Percentiles rank a stretch among this genome's conserved stretches.
phyloP scores from a whole-genome alignment of 164 flowering plant genomes.

The Warburgia ugandensis region DNA sequence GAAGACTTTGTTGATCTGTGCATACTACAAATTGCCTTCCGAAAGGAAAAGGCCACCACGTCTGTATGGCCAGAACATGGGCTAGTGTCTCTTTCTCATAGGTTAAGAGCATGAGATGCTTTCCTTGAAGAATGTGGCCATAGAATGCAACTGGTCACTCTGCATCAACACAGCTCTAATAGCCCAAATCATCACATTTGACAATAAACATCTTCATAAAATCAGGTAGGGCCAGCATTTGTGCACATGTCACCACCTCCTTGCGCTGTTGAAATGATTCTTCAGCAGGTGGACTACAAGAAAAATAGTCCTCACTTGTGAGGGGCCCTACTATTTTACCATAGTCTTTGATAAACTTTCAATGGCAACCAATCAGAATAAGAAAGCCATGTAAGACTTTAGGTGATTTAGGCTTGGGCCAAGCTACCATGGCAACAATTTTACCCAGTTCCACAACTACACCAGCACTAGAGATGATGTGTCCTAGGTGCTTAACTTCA shows the following conservation, averaged over 20 bases:
- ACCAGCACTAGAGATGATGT: neutral
- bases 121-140: too few relatives aligned
- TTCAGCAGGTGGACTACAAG: too few relatives aligned
- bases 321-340: neutral
- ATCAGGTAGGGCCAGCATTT: too few relatives aligned
- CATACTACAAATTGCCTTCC: neutral
- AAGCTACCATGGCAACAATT: neutral
- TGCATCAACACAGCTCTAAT: too few relatives aligned
- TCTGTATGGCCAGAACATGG: neutral
- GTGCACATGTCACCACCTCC: neutral
- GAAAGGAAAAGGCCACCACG: neutral
- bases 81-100: too few relatives aligned
- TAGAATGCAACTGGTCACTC: too few relatives aligned
- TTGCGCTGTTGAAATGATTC: neutral
- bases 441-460: slow-evolving; percentile 2
- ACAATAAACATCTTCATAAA: too few relatives aligned
- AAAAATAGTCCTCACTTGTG: too few relatives aligned
- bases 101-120: too few relatives aligned
- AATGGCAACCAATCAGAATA: neutral
- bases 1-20: neutral
- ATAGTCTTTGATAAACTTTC: neutral
- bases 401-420: neutral
- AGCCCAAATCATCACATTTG: too few relatives aligned
- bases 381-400: neutral
- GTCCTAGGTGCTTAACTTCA: slow-evolving; percentile 4